These are phyloP conservation scores for Colletotrichum sojae DNA, from an alignment of 2,329 filamentous ascomycete species.

Conservation along the genomic window DNA sequence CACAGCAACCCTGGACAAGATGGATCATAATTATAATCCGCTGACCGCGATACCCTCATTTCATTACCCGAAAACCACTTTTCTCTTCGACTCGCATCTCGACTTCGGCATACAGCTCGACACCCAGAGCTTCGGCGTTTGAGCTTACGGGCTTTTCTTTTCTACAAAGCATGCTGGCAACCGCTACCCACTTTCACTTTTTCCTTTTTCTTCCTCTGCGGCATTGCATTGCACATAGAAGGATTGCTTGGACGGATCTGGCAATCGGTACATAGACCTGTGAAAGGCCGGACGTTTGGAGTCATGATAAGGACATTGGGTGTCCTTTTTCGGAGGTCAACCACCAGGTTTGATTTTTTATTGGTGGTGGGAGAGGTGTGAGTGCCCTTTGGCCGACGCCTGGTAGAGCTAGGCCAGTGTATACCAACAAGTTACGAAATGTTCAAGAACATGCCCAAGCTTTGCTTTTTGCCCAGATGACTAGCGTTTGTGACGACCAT, in stretches of 20 bases:
- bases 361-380: conserved; percentile 22
- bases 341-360: conserved; percentile 21
- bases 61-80: conserved; percentile 3
- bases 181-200: conserved; percentile 26
- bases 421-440: conserved; percentile 25
- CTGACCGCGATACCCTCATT: conserved; percentile 35
- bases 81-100: conserved; percentile 25
- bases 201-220: conserved; percentile 7
- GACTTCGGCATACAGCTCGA: conserved; percentile 27
- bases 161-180: conserved; percentile 31
- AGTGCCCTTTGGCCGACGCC: conserved; percentile 9
- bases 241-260: conserved; percentile 32
- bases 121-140: conserved; percentile 32
- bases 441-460: conserved; percentile 4
- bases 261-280: conserved; percentile 39
- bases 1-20: conserved; percentile 25
- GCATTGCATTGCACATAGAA: conserved; percentile 40
- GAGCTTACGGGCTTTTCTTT: conserved; percentile 15
- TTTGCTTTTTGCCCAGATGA: background rate
- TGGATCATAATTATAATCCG: conserved; percentile 40
- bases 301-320: conserved; percentile 39
- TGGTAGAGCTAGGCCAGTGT: conserved; percentile 30
- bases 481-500: background rate
- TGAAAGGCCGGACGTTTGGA: conserved; percentile 37
- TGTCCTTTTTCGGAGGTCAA: conserved; percentile 38